A percentile compares a stretch with the other conserved stretches of the same genome.
phyloP scores from a whole-genome alignment of 2,329 filamentous ascomycete species.

The Fonsecaea monophora region DNA sequence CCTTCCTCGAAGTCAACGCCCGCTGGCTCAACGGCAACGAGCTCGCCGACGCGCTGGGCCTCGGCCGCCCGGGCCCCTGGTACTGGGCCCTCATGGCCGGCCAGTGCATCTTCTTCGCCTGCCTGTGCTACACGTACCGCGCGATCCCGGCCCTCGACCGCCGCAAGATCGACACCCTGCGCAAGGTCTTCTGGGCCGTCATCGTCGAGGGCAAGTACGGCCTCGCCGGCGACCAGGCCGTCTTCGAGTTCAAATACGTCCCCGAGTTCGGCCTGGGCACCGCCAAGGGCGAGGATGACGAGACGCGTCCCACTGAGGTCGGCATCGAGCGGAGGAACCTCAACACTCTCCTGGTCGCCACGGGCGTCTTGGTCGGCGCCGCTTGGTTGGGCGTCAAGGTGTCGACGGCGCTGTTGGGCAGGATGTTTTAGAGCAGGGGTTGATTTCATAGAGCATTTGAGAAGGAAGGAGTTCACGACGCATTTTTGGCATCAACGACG shows the following conservation, averaged over 20 bases:
- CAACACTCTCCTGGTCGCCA: conserved; percentile 36
- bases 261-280: conserved; percentile 62
- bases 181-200: conserved; percentile 63
- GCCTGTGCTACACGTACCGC: conserved; percentile 54
- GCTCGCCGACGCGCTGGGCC: conserved; percentile 65
- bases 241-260: conserved; percentile 75
- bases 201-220: conserved; percentile 70
- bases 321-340: conserved; percentile 39
- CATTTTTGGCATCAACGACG: too few relatives aligned
- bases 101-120: conserved; percentile 71
- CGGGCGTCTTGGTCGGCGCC: conserved; percentile 21
- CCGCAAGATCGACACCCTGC: conserved; percentile 60
- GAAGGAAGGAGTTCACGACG: background rate
- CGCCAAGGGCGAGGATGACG: conserved; percentile 42
- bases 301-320: conserved; percentile 35
- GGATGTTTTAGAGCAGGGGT: conserved; percentile 16
- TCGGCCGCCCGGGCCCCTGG: conserved; percentile 63
- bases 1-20: conserved; percentile 71
- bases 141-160: conserved; percentile 56
- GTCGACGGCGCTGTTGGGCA: conserved; percentile 19
- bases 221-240: conserved; percentile 64
- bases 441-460: background rate
- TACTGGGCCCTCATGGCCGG: conserved; percentile 67
- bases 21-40: conserved; percentile 73
- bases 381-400: conserved; percentile 31